Conservation (phyloP, 2,329 filamentous ascomycete genomes). For the Fusarium buharicum region DNA sequence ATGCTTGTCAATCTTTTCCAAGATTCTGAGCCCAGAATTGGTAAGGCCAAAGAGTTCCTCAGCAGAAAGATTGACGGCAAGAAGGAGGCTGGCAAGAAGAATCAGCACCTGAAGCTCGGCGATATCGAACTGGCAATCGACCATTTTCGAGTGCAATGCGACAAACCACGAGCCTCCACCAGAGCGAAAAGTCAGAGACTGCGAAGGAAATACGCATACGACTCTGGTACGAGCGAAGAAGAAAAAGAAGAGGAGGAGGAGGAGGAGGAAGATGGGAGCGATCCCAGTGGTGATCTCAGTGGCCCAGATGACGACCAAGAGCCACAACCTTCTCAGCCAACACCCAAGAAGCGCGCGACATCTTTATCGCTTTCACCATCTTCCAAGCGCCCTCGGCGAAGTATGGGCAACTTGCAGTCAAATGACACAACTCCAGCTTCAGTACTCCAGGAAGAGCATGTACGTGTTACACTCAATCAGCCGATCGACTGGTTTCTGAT, state of each 20-base stretch:
- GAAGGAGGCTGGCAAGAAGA: neutral
- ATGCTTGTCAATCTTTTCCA: neutral
- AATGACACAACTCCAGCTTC: neutral
- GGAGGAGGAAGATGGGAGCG: neutral
- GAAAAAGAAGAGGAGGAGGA: neutral
- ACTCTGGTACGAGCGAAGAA: neutral
- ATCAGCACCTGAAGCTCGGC: neutral
- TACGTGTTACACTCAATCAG: neutral
- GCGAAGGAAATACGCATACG: neutral
- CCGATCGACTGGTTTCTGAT: neutral
- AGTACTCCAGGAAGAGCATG: neutral
- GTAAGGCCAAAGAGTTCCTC: neutral
- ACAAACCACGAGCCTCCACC: neutral
- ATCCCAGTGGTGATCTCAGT: neutral
- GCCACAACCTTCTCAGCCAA: neutral
- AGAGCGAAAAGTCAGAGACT: neutral
- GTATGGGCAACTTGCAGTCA: neutral
- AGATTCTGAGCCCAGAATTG: neutral
- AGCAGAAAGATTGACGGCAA: neutral
- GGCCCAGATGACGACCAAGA: neutral
- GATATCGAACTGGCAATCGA: neutral
- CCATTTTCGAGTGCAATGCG: neutral
- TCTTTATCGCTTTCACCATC: neutral
- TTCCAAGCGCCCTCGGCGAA: neutral
- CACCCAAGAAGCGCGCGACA: neutral